phyloP scores from a whole-genome alignment of 768 basidiomycete genomes.

The Leccinum truebloodii region DNA sequence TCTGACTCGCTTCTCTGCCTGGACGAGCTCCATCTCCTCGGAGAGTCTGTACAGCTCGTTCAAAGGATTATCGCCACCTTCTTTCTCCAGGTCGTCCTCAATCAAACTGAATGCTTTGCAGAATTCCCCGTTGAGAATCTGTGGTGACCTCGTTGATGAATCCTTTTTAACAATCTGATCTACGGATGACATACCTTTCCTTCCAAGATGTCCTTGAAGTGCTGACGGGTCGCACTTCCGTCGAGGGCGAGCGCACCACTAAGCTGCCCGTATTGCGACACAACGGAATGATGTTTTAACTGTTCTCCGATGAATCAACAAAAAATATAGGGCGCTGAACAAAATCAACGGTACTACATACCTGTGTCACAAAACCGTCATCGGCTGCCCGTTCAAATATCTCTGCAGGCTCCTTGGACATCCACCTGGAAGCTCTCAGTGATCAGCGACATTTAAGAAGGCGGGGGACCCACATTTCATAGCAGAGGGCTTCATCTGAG shows the following conservation, averaged over 20 bases:
- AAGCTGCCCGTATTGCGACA: conserved; percentile 65
- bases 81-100: conserved; percentile 56
- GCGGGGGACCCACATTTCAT: conserved; percentile 52
- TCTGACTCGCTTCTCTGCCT: conserved; percentile 62
- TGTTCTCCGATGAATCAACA: conserved; percentile 23
- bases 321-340: not conserved
- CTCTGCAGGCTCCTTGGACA: conserved; percentile 71
- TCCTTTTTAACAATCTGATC: not conserved
- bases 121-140: conserved; percentile 65
- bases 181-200: conserved; percentile 44
- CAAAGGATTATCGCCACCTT: conserved; percentile 55
- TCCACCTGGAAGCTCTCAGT: conserved; percentile 48
- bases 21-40: conserved; percentile 52
- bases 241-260: conserved; percentile 58
- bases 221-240: conserved; percentile 46
- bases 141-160: not conserved
- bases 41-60: conserved; percentile 52
- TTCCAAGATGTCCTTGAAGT: conserved; percentile 60
- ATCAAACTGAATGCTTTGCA: conserved; percentile 54
- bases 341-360: conserved; percentile 17
- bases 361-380: conserved; percentile 62
- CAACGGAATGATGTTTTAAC: conserved; percentile 61
- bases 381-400: conserved; percentile 69
- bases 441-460: not conserved
- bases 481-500: conserved; percentile 65